A percentile compares a stretch with the other conserved stretches of the same genome.
These are phyloP conservation scores for Elsinoe ampelina DNA, from an alignment of 2,329 filamentous ascomycete species.

Conservation along the genomic window DNA sequence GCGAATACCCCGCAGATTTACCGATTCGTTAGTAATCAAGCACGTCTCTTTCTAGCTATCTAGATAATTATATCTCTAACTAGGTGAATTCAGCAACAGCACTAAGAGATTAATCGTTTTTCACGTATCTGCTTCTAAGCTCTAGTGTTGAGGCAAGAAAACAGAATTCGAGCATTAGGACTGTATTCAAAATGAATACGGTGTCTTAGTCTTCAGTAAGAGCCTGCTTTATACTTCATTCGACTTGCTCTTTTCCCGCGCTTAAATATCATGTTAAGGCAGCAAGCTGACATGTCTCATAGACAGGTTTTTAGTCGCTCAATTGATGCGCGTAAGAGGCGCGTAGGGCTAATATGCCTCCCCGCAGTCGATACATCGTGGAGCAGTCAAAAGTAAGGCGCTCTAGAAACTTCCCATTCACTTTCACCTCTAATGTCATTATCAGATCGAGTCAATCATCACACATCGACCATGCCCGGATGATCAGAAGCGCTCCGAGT, in stretches of 20 bases:
- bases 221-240: not conserved
- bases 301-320: not conserved
- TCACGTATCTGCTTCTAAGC: not conserved
- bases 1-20: no score
- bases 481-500: constrained; percentile 23
- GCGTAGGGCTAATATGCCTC: not conserved
- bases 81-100: not conserved
- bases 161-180: not conserved
- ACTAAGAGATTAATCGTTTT: not conserved
- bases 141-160: no score
- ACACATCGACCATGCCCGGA: not conserved
- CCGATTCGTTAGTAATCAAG: no score
- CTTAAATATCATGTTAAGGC: not conserved
- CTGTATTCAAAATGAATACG: not conserved
- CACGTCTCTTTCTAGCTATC: no score
- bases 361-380: constrained; percentile 2
- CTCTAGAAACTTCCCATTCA: not conserved
- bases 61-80: no score
- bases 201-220: not conserved
- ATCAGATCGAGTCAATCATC: constrained; percentile 3
- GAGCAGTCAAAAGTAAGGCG: not conserved
- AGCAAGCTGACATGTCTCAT: not conserved
- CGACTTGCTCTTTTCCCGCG: not conserved
- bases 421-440: not conserved
- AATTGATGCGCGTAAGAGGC: not conserved